These are phyloP conservation scores for Cinchona pubescens DNA, from an alignment of 257 asterid genomes.

Conservation along the genomic window DNA sequence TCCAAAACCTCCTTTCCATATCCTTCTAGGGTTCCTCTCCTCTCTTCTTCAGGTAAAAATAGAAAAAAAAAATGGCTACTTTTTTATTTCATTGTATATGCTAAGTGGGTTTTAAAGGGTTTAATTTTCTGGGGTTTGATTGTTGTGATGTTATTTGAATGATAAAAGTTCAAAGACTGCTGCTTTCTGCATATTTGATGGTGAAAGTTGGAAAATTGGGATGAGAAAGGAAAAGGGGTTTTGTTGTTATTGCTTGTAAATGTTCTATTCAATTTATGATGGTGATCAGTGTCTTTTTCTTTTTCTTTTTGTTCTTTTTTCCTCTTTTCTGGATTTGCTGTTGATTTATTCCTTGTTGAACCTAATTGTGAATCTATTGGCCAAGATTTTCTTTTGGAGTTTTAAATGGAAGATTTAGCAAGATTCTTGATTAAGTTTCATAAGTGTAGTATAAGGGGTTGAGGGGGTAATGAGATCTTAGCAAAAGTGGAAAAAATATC, in stretches of 20 bases:
- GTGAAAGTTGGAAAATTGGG: not conserved
- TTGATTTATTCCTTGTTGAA: not conserved
- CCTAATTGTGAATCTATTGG: not conserved
- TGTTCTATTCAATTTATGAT: too few species aligned
- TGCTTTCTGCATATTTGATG: not conserved
- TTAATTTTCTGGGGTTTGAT: not conserved
- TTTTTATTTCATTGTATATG: not conserved
- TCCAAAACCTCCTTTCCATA: conserved; percentile 7
- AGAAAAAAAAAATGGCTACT: too few species aligned
- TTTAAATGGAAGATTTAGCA: not conserved
- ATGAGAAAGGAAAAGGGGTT: not conserved
- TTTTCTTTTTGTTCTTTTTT: too few species aligned
- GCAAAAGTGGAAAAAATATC: not conserved
- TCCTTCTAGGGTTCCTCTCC: conserved; percentile 16
- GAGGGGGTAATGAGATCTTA: not conserved
- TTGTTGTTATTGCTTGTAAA: not conserved
- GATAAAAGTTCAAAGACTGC: not conserved
- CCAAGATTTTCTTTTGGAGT: not conserved
- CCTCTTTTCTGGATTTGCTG: not conserved
- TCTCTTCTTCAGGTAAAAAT: conserved; percentile 18
- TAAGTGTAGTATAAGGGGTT: not conserved
- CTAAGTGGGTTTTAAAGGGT: conserved; percentile 1
- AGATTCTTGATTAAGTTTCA: not conserved
- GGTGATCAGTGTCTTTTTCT: too few species aligned
- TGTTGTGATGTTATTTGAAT: not conserved